Evolutionary conservation across 345 rosid genomes (phyloP).

Genomic region (Murraya koenigii): DNA sequence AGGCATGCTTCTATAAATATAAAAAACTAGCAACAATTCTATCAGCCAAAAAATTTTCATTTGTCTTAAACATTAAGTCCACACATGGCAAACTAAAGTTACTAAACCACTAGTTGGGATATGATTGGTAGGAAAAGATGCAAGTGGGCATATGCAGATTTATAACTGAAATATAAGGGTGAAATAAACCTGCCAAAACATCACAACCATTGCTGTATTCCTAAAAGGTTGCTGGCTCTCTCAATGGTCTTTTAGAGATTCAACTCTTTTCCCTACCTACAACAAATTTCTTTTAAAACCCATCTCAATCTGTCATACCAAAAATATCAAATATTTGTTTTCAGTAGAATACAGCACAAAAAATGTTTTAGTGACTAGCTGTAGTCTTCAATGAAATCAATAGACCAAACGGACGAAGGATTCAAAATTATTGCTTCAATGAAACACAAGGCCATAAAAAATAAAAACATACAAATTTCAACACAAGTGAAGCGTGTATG

Average conservation of each 20-base stretch:
- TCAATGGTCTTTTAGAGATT: neutral
- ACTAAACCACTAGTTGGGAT: no score
- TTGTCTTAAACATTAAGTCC: neutral
- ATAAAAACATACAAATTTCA: neutral
- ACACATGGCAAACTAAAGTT: neutral
- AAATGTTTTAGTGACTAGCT: neutral
- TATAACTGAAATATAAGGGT: no score
- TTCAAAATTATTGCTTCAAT: neutral
- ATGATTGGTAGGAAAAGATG: neutral
- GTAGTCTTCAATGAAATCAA: neutral
- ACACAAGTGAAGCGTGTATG: neutral
- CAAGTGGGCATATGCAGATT: no score
- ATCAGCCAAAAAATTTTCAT: neutral
- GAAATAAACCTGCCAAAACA: neutral
- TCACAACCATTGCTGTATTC: neutral
- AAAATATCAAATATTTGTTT: no score
- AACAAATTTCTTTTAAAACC: neutral
- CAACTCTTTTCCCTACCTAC: neutral
- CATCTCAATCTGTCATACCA: neutral
- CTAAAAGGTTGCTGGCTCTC: neutral
- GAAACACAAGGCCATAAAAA: neutral
- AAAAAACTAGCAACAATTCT: neutral
- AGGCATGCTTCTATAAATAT: neutral
- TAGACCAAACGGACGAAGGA: neutral
- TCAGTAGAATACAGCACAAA: neutral